Evolutionary conservation across 208 protist species (phyloP), one percentile per base, ranked within the genome.

Genomic region (Acanthamoeba sp.): DNA sequence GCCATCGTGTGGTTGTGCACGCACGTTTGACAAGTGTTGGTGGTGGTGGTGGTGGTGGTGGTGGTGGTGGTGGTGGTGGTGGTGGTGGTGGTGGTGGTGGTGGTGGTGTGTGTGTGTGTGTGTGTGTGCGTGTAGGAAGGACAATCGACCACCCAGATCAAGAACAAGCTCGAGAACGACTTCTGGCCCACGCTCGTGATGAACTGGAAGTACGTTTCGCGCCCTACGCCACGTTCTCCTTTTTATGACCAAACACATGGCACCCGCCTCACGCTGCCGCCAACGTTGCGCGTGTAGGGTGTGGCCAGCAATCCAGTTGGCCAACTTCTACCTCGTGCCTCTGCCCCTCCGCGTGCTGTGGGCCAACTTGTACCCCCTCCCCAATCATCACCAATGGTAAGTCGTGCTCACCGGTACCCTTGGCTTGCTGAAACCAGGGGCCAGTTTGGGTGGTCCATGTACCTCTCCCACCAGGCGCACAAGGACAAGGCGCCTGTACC

Each of bases 131-230:
- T 4, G 38, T 42, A 78, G 69, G 69, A 78, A 22, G 69, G 69
- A 32, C 69, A 78, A 78, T 45, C 69, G 32, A 3, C 32, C 1
- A 22, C 32, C 14, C 69, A 78, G 69, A 78, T 78, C 38, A 12
- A 78, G 38, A 78, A 32, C 69, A 78, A 78, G 38, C 69, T 78
- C 69, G 16, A 78, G 16, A 78, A 42, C 22, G 10, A 78, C 24
- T 78, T 78, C 69, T 78, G 69, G 69, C 69, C 69, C 6, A 78
- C 69, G 32, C 38, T 78, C 14, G 69, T 78, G 9, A 78, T 78
- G 69, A 78, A 78, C 69, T 78, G 69, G 69, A 78, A 78, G 69
- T 78, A 32, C 32, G 38, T 57, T 12, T 16, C 50, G 12, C 50
- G 9, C 50, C n/a, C n/a, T n/a, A n/a, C n/a, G n/a, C n/a, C n/a